A percentile compares a stretch with the other conserved stretches of the same genome.
Conservation (phyloP, 2,329 filamentous ascomycete species). For the Biscogniauxia marginata region DNA sequence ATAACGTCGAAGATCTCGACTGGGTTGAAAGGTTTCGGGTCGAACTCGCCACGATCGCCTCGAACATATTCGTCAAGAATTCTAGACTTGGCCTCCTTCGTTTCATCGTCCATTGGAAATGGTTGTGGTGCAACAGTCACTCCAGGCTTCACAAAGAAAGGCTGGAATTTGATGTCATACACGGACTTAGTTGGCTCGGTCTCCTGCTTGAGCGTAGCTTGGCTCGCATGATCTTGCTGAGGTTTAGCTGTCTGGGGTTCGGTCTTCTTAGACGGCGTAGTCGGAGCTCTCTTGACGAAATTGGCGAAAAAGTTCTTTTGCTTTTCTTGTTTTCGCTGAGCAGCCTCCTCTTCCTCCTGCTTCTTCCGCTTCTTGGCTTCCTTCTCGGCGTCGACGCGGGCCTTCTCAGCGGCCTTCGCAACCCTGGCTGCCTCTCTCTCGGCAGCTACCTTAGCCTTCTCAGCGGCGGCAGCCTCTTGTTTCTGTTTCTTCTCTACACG, state of each 20-base stretch:
- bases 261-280: slow-evolving; percentile 24
- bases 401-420: slow-evolving; percentile 25
- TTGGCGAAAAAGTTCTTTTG: slow-evolving; percentile 31
- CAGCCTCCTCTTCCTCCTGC: slow-evolving; percentile 36
- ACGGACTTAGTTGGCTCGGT: slow-evolving; percentile 40
- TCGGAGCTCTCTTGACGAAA: slow-evolving; percentile 26
- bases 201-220: slow-evolving; percentile 24
- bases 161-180: slow-evolving; percentile 72
- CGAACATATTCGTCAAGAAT: slow-evolving; percentile 53
- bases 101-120: slow-evolving; percentile 58
- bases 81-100: slow-evolving; percentile 48
- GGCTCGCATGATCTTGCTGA: slow-evolving; percentile 19
- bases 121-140: slow-evolving; percentile 65
- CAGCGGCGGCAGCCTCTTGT: slow-evolving; percentile 34
- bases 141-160: slow-evolving; percentile 75
- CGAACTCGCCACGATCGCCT: slow-evolving; percentile 47
- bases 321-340: slow-evolving; percentile 43
- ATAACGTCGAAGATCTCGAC: slow-evolving; percentile 46
- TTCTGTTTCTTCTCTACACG: slow-evolving; percentile 47
- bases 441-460: slow-evolving; percentile 22
- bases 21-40: slow-evolving; percentile 42
- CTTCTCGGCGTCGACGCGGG: slow-evolving; percentile 38
- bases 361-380: slow-evolving; percentile 46
- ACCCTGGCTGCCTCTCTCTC: slow-evolving; percentile 14
- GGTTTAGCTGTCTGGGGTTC: slow-evolving; percentile 9